phyloP scores from a whole-genome alignment of 106 monocot species.

The Alisma plantagoaquatica region DNA sequence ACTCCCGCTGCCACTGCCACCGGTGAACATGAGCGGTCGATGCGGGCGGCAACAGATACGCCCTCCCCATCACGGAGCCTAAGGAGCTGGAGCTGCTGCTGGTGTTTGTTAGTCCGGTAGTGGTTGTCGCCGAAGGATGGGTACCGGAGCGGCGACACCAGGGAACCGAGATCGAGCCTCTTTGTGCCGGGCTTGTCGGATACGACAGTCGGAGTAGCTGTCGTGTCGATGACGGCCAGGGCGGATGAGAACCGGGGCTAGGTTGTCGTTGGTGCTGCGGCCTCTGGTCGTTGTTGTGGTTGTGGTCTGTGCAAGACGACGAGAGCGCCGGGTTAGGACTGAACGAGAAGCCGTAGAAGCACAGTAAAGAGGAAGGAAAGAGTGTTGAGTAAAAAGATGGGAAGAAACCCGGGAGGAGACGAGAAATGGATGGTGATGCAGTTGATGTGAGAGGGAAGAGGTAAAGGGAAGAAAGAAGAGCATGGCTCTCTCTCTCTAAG shows the following conservation, averaged over 20 bases:
- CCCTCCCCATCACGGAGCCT: constrained; percentile 24
- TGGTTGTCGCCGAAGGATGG: not conserved
- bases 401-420: not conserved
- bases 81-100: constrained; percentile 40
- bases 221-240: no score
- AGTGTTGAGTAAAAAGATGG: not conserved
- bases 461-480: no score
- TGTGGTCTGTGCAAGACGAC: no score
- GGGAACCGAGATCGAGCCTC: constrained; percentile 13
- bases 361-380: not conserved
- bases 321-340: not conserved
- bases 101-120: constrained; percentile 3
- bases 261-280: not conserved
- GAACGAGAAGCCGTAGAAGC: not conserved
- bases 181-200: constrained; percentile 14
- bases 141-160: constrained; percentile 15
- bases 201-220: constrained; percentile 5
- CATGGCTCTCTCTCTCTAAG: no score
- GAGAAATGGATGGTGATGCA: not conserved
- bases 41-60: no score
- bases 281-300: not conserved
- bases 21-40: constrained; percentile 41
- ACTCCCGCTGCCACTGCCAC: constrained; percentile 6
- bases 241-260: no score
- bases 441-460: no score